phyloP scores from a whole-genome alignment of 495 filamentous ascomycete species.

The Penicillium desertorum region DNA sequence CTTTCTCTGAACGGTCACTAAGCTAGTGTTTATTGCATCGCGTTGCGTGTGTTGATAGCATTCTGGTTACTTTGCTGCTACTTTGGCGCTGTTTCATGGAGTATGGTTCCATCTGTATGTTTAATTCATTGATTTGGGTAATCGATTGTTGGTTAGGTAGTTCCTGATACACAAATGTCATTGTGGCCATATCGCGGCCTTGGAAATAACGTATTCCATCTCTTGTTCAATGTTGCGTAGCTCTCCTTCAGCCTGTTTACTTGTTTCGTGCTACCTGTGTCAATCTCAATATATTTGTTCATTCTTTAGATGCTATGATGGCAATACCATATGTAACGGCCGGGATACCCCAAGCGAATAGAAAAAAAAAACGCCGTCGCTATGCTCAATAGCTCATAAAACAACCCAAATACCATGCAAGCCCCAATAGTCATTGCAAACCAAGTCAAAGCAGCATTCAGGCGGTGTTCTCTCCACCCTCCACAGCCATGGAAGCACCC shows the following conservation, averaged over 20 bases:
- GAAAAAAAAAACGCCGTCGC: conserved; percentile 50
- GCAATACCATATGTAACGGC: neutral
- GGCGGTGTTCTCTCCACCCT: neutral
- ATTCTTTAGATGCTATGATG: neutral
- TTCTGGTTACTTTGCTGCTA: neutral
- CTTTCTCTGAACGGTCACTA: conserved; percentile 12
- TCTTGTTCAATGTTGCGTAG: conserved; percentile 1
- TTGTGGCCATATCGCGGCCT: conserved; percentile 6
- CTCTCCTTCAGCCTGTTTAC: neutral
- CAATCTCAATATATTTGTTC: neutral
- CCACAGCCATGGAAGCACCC: conserved; percentile 36
- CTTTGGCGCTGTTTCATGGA: conserved; percentile 9
- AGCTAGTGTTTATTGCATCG: conserved; percentile 7
- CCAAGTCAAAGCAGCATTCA: conserved; percentile 1
- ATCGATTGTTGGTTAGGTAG: conserved; percentile 9
- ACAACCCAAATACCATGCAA: neutral
- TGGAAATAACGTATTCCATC: neutral
- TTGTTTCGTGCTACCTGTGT: neutral
- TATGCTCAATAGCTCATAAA: conserved; percentile 38
- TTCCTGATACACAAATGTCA: conserved; percentile 11
- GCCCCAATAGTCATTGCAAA: neutral
- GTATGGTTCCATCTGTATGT: conserved; percentile 13
- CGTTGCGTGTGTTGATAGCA: conserved; percentile 6
- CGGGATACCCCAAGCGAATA: neutral
- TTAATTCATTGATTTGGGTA: conserved; percentile 11